Percentiles rank a stretch among this genome's conserved stretches.
Conservation (phyloP, 371 early-diverging fungal species). For the Mucor racemosus region DNA sequence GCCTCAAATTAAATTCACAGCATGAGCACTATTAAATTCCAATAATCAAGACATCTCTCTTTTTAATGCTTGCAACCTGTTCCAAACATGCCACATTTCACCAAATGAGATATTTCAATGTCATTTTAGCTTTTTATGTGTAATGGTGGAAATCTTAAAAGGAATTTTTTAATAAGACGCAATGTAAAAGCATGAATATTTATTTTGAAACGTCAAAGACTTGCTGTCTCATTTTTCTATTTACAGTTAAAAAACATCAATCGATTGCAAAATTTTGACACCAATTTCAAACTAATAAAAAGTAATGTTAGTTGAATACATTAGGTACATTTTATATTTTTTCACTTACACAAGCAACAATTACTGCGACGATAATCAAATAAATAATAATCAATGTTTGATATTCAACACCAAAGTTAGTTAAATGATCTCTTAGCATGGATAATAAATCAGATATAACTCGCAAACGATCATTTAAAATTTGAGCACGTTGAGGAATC, state of each 20-base stretch:
- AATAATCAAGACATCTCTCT: too few species aligned
- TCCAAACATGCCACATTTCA: too few species aligned
- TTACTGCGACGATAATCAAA: constrained; percentile 62
- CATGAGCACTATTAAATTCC: too few species aligned
- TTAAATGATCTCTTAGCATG: constrained; percentile 81
- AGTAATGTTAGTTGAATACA: background rate
- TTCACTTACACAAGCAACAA: constrained; percentile 66
- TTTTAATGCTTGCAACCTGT: too few species aligned
- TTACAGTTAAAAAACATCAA: constrained; percentile 33
- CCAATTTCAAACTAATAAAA: constrained; percentile 54
- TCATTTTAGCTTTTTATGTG: too few species aligned
- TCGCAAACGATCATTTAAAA: constrained; percentile 79
- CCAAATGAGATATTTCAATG: too few species aligned
- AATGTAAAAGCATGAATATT: too few species aligned
- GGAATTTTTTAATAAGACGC: too few species aligned
- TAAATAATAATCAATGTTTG: constrained; percentile 72
- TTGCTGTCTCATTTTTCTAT: too few species aligned
- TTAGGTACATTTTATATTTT: background rate
- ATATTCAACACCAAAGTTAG: constrained; percentile 65
- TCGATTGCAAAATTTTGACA: constrained; percentile 50
- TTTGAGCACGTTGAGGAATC: constrained; percentile 82
- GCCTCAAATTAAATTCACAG: too few species aligned
- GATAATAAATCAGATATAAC: constrained; percentile 85
- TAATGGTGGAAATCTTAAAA: too few species aligned
- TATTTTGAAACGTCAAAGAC: too few species aligned